A percentile compares a stretch with the other conserved stretches of the same genome.
Evolutionary conservation across 2,329 filamentous ascomycete genomes (phyloP).

Genomic region (Alternaria alternata): DNA sequence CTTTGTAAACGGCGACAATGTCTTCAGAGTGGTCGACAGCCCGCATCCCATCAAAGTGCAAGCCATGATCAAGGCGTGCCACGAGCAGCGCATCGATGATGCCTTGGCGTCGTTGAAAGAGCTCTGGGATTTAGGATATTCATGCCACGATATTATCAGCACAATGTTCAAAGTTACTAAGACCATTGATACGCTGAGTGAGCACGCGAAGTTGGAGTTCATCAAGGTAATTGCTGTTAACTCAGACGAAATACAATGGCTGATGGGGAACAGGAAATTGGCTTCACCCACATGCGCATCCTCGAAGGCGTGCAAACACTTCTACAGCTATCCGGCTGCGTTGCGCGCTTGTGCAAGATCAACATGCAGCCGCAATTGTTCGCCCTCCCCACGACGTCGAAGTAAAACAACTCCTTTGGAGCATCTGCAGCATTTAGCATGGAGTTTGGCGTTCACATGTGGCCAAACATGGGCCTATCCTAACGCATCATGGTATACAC

Average conservation of each 20-base stretch:
- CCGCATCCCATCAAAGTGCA: constrained; percentile 98
- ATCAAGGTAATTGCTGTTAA: constrained; percentile 66
- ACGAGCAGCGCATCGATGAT: constrained; percentile 87
- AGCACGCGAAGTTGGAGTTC: constrained; percentile 95
- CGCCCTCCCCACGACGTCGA: constrained; percentile 48
- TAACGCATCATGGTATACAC: background rate
- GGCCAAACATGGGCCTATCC: background rate
- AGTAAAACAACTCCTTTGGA: constrained; percentile 11
- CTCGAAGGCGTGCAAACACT: constrained; percentile 97
- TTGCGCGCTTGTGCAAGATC: constrained; percentile 89
- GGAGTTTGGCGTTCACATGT: constrained; percentile 33
- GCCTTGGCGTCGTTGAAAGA: constrained; percentile 88
- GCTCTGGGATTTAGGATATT: constrained; percentile 94
- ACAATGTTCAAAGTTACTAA: constrained; percentile 99
- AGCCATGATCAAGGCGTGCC: constrained; percentile 97
- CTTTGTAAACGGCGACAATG: constrained; percentile 96
- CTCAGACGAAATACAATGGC: background rate
- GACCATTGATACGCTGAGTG: constrained; percentile 87
- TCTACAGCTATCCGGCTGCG: constrained; percentile 89
- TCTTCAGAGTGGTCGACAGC: constrained; percentile 96
- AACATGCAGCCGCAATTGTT: constrained; percentile 95
- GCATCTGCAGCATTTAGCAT: constrained; percentile 41
- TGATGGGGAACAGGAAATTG: constrained; percentile 71
- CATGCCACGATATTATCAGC: constrained; percentile 98
- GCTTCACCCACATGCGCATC: constrained; percentile 99